Conservation (phyloP, 192 early-diverging fungal species). For the Backusella tuberculispora region DNA sequence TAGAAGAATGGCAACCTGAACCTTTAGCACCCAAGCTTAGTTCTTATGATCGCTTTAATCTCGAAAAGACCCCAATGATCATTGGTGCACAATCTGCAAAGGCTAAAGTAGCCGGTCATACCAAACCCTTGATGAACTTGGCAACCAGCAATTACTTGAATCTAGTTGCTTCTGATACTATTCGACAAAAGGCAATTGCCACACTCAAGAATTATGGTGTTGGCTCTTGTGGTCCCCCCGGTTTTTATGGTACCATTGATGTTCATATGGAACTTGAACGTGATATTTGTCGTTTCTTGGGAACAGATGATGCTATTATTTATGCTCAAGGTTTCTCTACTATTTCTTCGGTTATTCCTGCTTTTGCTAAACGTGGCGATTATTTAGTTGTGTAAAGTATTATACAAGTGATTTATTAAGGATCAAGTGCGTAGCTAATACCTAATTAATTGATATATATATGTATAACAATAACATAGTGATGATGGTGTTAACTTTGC, state of each 20-base stretch:
- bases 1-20: conserved; percentile 96
- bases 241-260: conserved; percentile 94
- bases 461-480: conserved; percentile 43
- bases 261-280: conserved; percentile 94
- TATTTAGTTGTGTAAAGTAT: conserved; percentile 84
- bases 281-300: conserved; percentile 83
- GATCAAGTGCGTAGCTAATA: neutral
- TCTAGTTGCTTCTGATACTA: conserved; percentile 69
- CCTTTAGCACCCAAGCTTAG: conserved; percentile 82
- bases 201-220: conserved; percentile 93
- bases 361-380: conserved; percentile 96
- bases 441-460: too few species aligned
- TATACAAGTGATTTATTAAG: neutral
- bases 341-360: conserved; percentile 89
- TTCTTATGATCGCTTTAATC: conserved; percentile 68
- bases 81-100: conserved; percentile 68
- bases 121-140: conserved; percentile 76
- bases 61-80: conserved; percentile 80
- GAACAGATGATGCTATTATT: conserved; percentile 84
- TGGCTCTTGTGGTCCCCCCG: conserved; percentile 93
- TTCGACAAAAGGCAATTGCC: conserved; percentile 82
- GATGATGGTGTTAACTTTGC: conserved; percentile 90
- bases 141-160: conserved; percentile 90
- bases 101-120: conserved; percentile 60
- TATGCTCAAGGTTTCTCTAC: conserved; percentile 97